Evolutionary conservation across 1,139 yeast species (phyloP).

Genomic region (Suhomyces ambrosiae): DNA sequence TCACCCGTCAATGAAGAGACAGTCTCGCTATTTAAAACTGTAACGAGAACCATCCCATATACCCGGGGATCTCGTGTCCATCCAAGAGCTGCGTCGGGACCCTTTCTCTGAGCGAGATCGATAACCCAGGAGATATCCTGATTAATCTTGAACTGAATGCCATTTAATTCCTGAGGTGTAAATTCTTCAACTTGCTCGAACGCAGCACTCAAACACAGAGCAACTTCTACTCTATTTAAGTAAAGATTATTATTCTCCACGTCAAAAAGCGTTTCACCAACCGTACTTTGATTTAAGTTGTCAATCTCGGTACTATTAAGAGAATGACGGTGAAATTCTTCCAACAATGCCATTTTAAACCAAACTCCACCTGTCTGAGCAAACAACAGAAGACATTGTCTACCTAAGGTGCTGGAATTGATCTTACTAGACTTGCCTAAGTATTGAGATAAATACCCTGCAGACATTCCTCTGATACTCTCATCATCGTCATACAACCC

Average conservation of each 20-base stretch:
- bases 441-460: slow-evolving; percentile 31
- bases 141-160: neutral
- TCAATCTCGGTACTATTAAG: slow-evolving; percentile 2
- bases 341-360: slow-evolving; percentile 4
- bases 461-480: slow-evolving; percentile 43
- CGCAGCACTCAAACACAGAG: slow-evolving; percentile 5
- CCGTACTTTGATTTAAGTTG: neutral
- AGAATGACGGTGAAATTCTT: slow-evolving; percentile 3
- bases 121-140: slow-evolving; percentile 4
- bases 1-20: neutral
- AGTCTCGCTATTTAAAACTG: slow-evolving; percentile 12
- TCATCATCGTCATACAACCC: slow-evolving; percentile 65
- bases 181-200: neutral
- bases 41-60: slow-evolving; percentile 12
- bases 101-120: slow-evolving; percentile 8
- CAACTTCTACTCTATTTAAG: slow-evolving; percentile 24
- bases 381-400: slow-evolving; percentile 1
- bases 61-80: slow-evolving; percentile 22
- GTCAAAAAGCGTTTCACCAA: slow-evolving; percentile 28
- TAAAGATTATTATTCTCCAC: slow-evolving; percentile 34
- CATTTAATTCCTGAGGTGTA: neutral
- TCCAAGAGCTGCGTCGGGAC: slow-evolving; percentile 21
- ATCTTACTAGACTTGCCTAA: slow-evolving; percentile 22
- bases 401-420: slow-evolving; percentile 29
- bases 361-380: neutral